A percentile compares a stretch with the other conserved stretches of the same genome.
These are phyloP conservation scores for Verticillium longisporum DNA, from an alignment of 2,329 filamentous ascomycete genomes.

Conservation along the genomic window DNA sequence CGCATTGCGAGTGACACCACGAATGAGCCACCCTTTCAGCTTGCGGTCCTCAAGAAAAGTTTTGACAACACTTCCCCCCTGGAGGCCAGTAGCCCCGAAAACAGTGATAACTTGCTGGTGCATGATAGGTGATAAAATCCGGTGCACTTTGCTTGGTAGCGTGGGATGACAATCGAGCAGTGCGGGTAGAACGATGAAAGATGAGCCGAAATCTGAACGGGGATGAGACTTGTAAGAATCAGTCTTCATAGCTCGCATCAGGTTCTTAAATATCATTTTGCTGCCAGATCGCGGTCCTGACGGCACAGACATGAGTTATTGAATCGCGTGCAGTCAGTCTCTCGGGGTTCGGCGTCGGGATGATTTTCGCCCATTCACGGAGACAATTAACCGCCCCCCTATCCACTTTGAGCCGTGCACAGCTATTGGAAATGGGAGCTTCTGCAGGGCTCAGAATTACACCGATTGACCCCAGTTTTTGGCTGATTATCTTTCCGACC, in stretches of 20 bases:
- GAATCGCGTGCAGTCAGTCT: too few species aligned
- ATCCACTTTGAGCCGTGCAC: neutral
- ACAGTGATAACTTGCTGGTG: conserved; percentile 41
- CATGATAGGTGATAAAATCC: neutral
- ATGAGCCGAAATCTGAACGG: too few species aligned
- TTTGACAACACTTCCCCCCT: conserved; percentile 50
- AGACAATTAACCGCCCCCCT: neutral
- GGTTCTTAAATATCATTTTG: too few species aligned
- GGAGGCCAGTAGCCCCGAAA: conserved; percentile 53
- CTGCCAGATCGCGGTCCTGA: too few species aligned
- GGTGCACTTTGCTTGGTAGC: neutral
- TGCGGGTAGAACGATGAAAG: too few species aligned
- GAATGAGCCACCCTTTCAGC: conserved; percentile 40
- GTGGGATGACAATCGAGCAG: too few species aligned
- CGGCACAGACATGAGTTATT: too few species aligned
- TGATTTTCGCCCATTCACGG: neutral
- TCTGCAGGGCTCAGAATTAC: neutral
- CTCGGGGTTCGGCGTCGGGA: neutral
- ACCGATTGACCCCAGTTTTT: too few species aligned
- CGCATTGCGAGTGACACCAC: conserved; percentile 47
- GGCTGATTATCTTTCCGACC: too few species aligned
- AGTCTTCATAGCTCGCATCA: too few species aligned
- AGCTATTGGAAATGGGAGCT: neutral
- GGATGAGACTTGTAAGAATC: too few species aligned
- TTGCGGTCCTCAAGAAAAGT: conserved; percentile 27